Evolutionary conservation across 495 filamentous ascomycete species (phyloP).

Genomic region (Diplogelasinospora grovesii): DNA sequence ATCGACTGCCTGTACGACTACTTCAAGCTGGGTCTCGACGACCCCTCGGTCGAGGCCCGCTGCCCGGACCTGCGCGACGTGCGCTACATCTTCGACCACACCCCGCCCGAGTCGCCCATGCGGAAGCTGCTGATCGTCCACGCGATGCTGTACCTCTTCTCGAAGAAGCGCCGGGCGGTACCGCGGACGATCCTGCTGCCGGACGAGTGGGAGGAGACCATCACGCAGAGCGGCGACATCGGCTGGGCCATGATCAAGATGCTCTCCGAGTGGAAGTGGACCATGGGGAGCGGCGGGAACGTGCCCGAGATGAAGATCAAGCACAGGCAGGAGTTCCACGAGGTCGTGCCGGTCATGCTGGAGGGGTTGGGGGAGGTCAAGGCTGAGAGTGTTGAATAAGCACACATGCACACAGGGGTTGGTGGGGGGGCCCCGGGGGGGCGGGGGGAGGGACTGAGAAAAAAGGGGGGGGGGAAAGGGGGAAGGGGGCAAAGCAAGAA

Average conservation of each 20-base stretch:
- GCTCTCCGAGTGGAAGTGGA: constrained; percentile 26
- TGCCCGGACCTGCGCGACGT: constrained; percentile 16
- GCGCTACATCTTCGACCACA: constrained; percentile 18
- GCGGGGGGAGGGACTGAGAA: too few relatives aligned
- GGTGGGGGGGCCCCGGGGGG: too few relatives aligned
- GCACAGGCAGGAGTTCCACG: constrained; percentile 18
- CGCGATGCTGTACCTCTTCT: constrained; percentile 18
- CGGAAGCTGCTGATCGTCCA: constrained; percentile 19
- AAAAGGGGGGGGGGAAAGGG: too few relatives aligned
- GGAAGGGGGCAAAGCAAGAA: too few relatives aligned
- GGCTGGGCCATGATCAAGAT: constrained; percentile 15
- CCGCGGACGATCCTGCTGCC: constrained; percentile 1
- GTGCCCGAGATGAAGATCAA: constrained; percentile 22
- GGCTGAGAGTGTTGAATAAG: constrained; percentile 4
- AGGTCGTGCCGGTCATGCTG: constrained; percentile 4
- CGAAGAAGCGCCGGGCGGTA: constrained; percentile 3
- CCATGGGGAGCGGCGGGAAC: constrained; percentile 16
- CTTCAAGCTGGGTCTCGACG: background rate
- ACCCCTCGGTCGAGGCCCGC: background rate
- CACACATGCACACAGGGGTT: too few relatives aligned
- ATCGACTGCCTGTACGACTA: constrained; percentile 14
- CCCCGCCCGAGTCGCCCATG: constrained; percentile 12
- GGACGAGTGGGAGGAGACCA: constrained; percentile 14
- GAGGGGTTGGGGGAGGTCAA: constrained; percentile 2
- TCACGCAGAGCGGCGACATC: constrained; percentile 3